These are phyloP conservation scores for Durio zibethinus DNA, from an alignment of 345 rosid genomes.

Conservation along the genomic window DNA sequence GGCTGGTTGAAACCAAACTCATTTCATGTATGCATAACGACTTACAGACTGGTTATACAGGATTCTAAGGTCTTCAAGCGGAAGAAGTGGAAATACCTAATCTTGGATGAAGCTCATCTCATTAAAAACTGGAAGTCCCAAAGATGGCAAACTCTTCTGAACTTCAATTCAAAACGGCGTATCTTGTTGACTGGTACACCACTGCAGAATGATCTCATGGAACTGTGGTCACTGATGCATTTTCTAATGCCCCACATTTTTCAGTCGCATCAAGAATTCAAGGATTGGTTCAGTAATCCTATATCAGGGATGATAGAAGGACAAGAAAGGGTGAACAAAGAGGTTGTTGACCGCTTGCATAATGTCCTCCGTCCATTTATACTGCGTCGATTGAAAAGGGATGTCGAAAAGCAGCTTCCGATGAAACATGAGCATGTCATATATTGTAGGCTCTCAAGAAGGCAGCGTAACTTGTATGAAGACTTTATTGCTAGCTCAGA, in stretches of 20 bases:
- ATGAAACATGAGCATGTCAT: conserved; percentile 89
- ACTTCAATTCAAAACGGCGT: conserved; percentile 96
- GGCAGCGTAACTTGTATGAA: conserved; percentile 98
- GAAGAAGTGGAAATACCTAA: conserved; percentile 99
- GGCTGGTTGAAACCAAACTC: conserved; percentile 98
- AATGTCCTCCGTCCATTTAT: conserved; percentile 99
- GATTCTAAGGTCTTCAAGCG: conserved; percentile 96
- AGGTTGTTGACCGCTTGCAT: conserved; percentile 96
- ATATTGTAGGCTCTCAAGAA: conserved; percentile 87
- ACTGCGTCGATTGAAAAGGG: conserved; percentile 93
- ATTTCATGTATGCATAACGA: conserved; percentile 95
- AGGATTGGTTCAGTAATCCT: conserved; percentile 99
- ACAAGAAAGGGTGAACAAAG: conserved; percentile 94
- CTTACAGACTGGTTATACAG: conserved; percentile 94
- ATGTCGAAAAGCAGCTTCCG: conserved; percentile 98
- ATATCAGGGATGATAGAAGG: conserved; percentile 99
- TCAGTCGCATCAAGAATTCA: conserved; percentile 99
- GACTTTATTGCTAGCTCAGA: conserved; percentile 99
- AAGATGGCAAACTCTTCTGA: conserved; percentile 98
- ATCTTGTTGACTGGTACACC: conserved; percentile 97
- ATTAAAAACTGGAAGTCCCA: conserved; percentile 99
- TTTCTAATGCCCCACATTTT: conserved; percentile 98
- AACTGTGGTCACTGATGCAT: conserved; percentile 99
- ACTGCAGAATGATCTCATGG: conserved; percentile 99
- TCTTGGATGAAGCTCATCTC: conserved; percentile 99